Evolutionary conservation across 129 eudicot species (phyloP).

Genomic region (Escallonia herrerae): DNA sequence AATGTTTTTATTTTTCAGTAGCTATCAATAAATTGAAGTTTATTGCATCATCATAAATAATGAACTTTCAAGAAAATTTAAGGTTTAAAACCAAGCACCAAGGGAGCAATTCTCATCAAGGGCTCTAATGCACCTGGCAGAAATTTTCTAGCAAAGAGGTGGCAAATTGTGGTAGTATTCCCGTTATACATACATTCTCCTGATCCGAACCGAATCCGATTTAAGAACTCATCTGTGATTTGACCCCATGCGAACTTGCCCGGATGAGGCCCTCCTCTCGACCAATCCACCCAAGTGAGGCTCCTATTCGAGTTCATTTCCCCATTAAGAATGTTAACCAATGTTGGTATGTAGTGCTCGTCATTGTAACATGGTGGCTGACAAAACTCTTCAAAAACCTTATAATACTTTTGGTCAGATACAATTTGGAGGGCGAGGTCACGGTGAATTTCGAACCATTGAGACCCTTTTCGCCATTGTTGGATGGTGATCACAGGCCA

Average conservation of each 20-base stretch:
- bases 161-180: constrained; percentile 18
- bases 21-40: too few species aligned
- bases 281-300: constrained; percentile 47
- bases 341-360: constrained; percentile 42
- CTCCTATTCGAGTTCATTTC: constrained; percentile 22
- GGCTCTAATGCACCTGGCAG: constrained; percentile 23
- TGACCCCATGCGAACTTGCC: constrained; percentile 28
- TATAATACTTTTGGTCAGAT: constrained; percentile 22
- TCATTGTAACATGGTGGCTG: constrained; percentile 30
- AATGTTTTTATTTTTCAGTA: too few species aligned
- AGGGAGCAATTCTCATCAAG: constrained; percentile 23
- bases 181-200: constrained; percentile 28
- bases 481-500: constrained; percentile 25
- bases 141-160: constrained; percentile 37
- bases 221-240: constrained; percentile 22
- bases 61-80: neutral
- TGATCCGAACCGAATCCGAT: constrained; percentile 11
- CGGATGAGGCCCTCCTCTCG: constrained; percentile 46
- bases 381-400: constrained; percentile 20
- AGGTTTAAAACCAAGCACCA: constrained; percentile 17
- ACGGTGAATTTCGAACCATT: constrained; percentile 39
- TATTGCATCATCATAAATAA: too few species aligned
- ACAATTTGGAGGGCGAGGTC: constrained; percentile 25
- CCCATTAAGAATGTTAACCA: constrained; percentile 25
- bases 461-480: constrained; percentile 47